phyloP scores from a whole-genome alignment of 768 basidiomycete genomes.

The Pleurotus citrinopileatus region DNA sequence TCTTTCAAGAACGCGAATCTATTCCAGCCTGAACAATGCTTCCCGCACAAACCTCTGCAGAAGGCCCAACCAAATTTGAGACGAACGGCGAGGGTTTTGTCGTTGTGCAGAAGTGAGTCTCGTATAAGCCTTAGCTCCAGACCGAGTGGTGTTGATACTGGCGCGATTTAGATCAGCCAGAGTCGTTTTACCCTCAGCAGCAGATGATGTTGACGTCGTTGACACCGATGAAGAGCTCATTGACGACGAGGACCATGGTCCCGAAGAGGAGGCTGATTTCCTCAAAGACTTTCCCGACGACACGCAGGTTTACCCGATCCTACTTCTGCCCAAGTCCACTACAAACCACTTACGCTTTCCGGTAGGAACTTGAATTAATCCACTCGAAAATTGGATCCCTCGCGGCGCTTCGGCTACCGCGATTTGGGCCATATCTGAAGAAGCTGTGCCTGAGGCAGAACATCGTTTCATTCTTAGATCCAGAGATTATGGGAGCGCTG shows the following conservation, averaged over 20 bases:
- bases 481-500: conserved; percentile 65
- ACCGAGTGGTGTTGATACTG: conserved; percentile 22
- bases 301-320: conserved; percentile 71
- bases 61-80: too few species aligned
- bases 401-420: conserved; percentile 59
- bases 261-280: conserved; percentile 64
- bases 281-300: conserved; percentile 81
- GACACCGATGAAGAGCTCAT: conserved; percentile 34
- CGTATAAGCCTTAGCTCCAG: conserved; percentile 16
- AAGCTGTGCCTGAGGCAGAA: conserved; percentile 88
- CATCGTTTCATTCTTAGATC: conserved; percentile 67
- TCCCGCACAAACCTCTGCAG: background rate
- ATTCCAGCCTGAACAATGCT: background rate
- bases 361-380: conserved; percentile 82
- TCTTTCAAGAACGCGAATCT: too few species aligned
- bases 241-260: conserved; percentile 35
- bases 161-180: conserved; percentile 11
- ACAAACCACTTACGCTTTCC: background rate
- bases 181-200: conserved; percentile 14
- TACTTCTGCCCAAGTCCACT: background rate
- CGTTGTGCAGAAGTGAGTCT: background rate
- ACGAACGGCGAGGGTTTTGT: background rate
- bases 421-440: conserved; percentile 70
- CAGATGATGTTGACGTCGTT: background rate
- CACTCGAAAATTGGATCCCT: conserved; percentile 76